Evolutionary conservation across 2,329 filamentous ascomycete species (phyloP), one percentile per base, ranked within the genome.

Genomic region (Penicillium sp.): DNA sequence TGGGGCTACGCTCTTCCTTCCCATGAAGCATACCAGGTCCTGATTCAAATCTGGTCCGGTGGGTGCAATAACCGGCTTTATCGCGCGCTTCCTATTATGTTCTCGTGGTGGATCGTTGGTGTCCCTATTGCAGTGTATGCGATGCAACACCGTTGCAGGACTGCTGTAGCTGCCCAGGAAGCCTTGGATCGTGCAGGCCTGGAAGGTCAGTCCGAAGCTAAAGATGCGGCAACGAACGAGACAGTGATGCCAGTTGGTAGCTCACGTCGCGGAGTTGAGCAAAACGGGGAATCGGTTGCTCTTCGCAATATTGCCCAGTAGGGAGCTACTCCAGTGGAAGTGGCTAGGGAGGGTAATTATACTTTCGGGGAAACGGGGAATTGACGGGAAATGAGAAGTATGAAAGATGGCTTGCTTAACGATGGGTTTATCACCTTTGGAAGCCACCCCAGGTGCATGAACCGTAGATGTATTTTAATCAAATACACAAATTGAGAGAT

Each of bases 31-130:
- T 79, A 77, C 53, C 68, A 75, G 49, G 60, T 74, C 2, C 63
- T 80, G 17, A 58, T 77, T 0, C 69, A 78, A 36, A 75, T 79
- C 33, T 80, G 76, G 77, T 73, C 72, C 1, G 61, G 70, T 5
- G 76, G 75, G 1, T 78, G 73, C 50, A 68, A 75, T 49, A 71
- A 72, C n/a, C 62, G 67, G 38, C 68, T 78, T 6, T 67, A 70
- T 27, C 70, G 70, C 27, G 69, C 75, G 1, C 66, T 79, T 27
- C 75, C 77, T 0, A 70, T 78, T 21, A 56, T 79, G 49, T 78
- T 79, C 53, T 63, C 71, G 0, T 78, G 72, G 74, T 75, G 73
- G 69, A 23, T 75, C 23, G 49, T 53, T 1, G 51, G 51, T 36
- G 12, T 45, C 0, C 39, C 48, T 3, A 10, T 36, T 21, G 39